These are phyloP conservation scores for Croton setiger DNA, from an alignment of 441 rosid species.

Conservation along the genomic window DNA sequence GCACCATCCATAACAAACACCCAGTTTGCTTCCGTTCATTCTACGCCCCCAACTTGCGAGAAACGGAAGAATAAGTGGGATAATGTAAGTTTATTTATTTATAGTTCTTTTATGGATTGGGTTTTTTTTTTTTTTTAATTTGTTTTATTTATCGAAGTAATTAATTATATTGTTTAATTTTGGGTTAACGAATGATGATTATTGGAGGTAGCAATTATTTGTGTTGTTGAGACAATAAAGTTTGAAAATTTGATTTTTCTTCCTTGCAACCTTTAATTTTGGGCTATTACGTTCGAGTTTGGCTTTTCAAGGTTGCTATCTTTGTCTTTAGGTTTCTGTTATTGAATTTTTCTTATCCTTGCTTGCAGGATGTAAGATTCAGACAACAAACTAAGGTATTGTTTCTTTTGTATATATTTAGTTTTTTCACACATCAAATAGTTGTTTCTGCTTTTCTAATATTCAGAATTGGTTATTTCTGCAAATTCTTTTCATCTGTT, in stretches of 20 bases:
- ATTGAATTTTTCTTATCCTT: slow-evolving; percentile 12
- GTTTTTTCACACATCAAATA: not conserved
- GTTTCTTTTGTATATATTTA: not conserved
- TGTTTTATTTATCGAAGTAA: not conserved
- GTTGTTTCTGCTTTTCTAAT: not conserved
- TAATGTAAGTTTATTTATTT: slow-evolving; percentile 33
- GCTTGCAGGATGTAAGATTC: slow-evolving; percentile 34
- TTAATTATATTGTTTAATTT: not conserved
- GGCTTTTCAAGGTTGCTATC: slow-evolving; percentile 10
- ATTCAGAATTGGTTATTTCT: not conserved
- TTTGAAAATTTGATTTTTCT: not conserved
- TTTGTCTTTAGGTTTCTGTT: not conserved
- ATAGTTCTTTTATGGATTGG: too few species aligned
- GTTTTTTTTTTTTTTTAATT: not conserved
- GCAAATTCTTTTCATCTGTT: not conserved
- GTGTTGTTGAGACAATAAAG: not conserved
- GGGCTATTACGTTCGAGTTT: not conserved
- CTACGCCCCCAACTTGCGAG: slow-evolving; percentile 40
- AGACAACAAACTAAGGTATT: slow-evolving; percentile 48
- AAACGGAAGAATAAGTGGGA: slow-evolving; percentile 49
- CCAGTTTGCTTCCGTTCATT: slow-evolving; percentile 44
- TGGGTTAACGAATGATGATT: not conserved
- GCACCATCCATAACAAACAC: slow-evolving; percentile 17
- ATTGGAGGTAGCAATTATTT: not conserved
- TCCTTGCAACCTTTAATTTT: not conserved